These are phyloP conservation scores for Barnettozyma vustinii DNA, from an alignment of 805 yeast genomes.

Conservation along the genomic window DNA sequence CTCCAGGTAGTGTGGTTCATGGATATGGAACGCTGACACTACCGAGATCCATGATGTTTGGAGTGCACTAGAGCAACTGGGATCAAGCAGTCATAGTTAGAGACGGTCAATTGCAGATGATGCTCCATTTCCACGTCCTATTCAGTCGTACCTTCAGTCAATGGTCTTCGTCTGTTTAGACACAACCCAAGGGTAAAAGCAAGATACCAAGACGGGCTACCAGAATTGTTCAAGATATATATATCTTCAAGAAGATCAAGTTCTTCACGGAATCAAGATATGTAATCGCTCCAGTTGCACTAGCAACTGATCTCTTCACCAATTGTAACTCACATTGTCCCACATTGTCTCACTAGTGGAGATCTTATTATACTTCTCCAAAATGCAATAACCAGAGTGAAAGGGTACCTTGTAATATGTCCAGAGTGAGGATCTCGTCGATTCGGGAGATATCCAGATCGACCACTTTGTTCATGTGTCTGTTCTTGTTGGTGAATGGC, in stretches of 20 bases:
- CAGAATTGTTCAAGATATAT: slow-evolving; percentile 44
- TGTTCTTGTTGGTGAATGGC: slow-evolving; percentile 11
- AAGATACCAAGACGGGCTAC: slow-evolving; percentile 47
- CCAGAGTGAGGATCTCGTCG: slow-evolving; percentile 23
- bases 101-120: slow-evolving; percentile 44
- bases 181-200: slow-evolving; percentile 41
- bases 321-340: slow-evolving; percentile 39
- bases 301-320: slow-evolving; percentile 36
- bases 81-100: slow-evolving; percentile 36
- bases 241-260: slow-evolving; percentile 40
- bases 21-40: slow-evolving; percentile 45
- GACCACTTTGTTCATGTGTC: slow-evolving; percentile 32
- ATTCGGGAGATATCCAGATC: slow-evolving; percentile 25
- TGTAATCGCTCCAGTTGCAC: slow-evolving; percentile 33
- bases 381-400: slow-evolving; percentile 50
- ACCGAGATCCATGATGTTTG: slow-evolving; percentile 41
- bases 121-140: slow-evolving; percentile 28
- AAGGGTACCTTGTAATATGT: too few relatives aligned
- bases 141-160: slow-evolving; percentile 5
- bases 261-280: slow-evolving; percentile 36
- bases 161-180: slow-evolving; percentile 33
- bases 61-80: slow-evolving; percentile 46
- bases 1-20: slow-evolving; percentile 32
- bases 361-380: slow-evolving; percentile 36
- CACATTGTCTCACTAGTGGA: slow-evolving; percentile 31